These are phyloP conservation scores for Vitis vinifera DNA, from an alignment of 164 flowering plant genomes.

Conservation along the genomic window DNA sequence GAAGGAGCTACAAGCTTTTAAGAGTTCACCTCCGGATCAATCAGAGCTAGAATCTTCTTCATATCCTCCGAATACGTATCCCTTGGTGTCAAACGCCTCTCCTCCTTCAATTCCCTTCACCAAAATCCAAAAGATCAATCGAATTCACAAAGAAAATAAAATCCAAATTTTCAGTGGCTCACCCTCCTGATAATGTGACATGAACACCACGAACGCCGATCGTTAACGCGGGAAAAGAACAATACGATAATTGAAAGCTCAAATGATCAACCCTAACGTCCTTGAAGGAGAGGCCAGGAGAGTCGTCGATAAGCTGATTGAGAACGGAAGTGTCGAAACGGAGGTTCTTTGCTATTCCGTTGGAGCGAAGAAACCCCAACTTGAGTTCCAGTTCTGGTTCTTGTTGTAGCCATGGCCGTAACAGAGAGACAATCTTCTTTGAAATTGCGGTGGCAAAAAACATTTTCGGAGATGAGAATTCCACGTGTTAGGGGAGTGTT, in stretches of 20 bases:
- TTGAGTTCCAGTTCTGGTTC: conserved; percentile 57
- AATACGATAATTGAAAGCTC: conserved; percentile 42
- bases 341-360: conserved; percentile 39
- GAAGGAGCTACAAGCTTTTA: not conserved
- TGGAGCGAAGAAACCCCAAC: conserved; percentile 61
- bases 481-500: too few relatives aligned
- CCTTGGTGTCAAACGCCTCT: conserved; percentile 9
- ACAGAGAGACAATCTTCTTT: conserved; percentile 49
- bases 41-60: conserved; percentile 46
- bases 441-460: conserved; percentile 34
- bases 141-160: not conserved
- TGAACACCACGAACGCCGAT: conserved; percentile 49
- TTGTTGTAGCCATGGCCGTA: conserved; percentile 71
- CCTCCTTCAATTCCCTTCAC: conserved; percentile 36
- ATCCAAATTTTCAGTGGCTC: not conserved
- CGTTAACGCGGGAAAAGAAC: conserved; percentile 59
- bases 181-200: conserved; percentile 49
- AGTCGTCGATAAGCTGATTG: conserved; percentile 41
- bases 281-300: conserved; percentile 34
- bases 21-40: conserved; percentile 77
- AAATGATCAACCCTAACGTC: conserved; percentile 49
- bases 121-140: conserved; percentile 8
- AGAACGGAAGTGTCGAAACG: conserved; percentile 48
- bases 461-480: conserved; percentile 21
- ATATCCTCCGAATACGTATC: conserved; percentile 28